Percentiles rank a stretch among this genome's conserved stretches.
Evolutionary conservation across 176 grass and related monocot genomes (phyloP).

Genomic region (Coix lacrymajobi): DNA sequence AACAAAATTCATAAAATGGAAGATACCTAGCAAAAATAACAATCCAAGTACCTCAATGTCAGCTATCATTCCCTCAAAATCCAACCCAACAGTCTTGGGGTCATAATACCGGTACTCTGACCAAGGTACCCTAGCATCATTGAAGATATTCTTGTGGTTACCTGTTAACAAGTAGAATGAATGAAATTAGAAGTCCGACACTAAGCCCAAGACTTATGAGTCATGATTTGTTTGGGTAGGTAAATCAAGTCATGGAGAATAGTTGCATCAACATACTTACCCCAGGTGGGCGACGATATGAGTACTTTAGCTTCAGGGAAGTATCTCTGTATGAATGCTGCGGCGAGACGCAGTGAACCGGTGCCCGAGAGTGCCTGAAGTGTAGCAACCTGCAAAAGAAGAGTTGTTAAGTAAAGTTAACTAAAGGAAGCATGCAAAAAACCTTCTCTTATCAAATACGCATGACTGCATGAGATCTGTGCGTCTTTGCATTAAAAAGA

Average conservation of each 20-base stretch:
- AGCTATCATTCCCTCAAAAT: slow-evolving; percentile 96
- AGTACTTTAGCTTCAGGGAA: slow-evolving; percentile 86
- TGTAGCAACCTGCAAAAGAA: slow-evolving; percentile 69
- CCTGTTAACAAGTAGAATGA: slow-evolving; percentile 48
- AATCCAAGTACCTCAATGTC: slow-evolving; percentile 72
- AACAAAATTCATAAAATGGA: neutral
- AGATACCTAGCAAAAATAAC: neutral
- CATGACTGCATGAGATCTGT: neutral
- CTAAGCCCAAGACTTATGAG: neutral
- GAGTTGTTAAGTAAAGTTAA: neutral
- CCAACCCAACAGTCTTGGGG: slow-evolving; percentile 91
- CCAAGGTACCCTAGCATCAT: slow-evolving; percentile 97
- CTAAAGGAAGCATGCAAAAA: slow-evolving; percentile 20
- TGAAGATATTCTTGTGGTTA: slow-evolving; percentile 99
- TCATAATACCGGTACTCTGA: slow-evolving; percentile 97
- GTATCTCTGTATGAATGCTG: slow-evolving; percentile 98
- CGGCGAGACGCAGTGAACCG: slow-evolving; percentile 81
- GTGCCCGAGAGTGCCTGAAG: slow-evolving; percentile 92
- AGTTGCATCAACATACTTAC: slow-evolving; percentile 40
- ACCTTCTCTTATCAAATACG: neutral
- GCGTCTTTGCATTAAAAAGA: neutral
- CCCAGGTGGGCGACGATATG: slow-evolving; percentile 95
- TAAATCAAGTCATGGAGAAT: slow-evolving; percentile 3
- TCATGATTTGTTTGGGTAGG: neutral
- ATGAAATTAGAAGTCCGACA: neutral